Evolutionary conservation across 2,329 filamentous ascomycete genomes (phyloP).

Genomic region (Penicillium sp.): DNA sequence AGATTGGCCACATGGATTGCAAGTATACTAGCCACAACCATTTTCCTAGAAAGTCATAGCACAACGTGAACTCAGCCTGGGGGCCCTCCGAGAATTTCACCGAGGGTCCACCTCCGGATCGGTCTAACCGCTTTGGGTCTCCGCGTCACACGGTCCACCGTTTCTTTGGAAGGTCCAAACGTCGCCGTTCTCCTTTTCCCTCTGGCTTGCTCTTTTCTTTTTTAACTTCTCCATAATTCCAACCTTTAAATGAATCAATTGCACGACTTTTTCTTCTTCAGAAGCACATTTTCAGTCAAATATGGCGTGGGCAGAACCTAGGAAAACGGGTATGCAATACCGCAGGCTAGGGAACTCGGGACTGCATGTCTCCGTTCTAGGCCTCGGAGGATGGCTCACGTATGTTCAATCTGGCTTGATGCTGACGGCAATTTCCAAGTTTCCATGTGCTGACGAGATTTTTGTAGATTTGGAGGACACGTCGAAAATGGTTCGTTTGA

Average conservation of each 20-base stretch:
- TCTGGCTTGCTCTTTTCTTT: neutral
- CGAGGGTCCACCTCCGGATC: neutral
- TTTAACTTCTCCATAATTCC: neutral
- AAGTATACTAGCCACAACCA: neutral
- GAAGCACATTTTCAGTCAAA: neutral
- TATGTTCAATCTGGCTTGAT: neutral
- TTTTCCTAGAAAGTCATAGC: neutral
- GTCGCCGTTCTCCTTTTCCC: neutral
- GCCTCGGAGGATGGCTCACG: constrained; percentile 45
- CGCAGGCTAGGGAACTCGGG: neutral
- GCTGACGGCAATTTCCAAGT: too few relatives aligned
- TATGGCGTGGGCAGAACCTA: constrained; percentile 3
- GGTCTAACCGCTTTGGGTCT: neutral
- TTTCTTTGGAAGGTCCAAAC: neutral
- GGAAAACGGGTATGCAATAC: neutral
- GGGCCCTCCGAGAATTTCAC: neutral
- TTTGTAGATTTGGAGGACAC: neutral
- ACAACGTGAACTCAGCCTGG: neutral
- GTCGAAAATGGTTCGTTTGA: neutral
- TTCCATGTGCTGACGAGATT: neutral
- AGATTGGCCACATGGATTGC: neutral
- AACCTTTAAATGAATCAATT: neutral
- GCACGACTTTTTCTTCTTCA: neutral
- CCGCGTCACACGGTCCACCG: neutral
- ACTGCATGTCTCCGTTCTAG: constrained; percentile 31